Conservation (phyloP, 495 filamentous ascomycete species). For the Neurospora cerealis region DNA sequence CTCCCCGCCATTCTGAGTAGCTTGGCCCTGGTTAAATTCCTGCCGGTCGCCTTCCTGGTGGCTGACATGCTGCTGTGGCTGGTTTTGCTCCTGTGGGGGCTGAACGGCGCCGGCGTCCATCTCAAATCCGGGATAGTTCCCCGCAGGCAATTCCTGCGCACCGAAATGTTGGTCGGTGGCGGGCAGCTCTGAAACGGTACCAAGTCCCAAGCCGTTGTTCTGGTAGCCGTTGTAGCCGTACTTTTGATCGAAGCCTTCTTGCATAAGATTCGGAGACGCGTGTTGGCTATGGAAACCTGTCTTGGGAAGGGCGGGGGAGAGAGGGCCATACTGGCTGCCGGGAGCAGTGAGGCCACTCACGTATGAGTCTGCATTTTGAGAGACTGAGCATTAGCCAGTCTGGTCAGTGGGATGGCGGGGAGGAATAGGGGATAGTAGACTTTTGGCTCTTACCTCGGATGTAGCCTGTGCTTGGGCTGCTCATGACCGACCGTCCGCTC, state of each 20-base stretch:
- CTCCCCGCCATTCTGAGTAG: background rate
- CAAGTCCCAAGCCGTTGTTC: background rate
- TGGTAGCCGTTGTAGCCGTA: background rate
- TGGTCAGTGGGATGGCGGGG: background rate
- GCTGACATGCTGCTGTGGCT: background rate
- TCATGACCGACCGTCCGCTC: background rate
- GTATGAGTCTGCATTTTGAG: background rate
- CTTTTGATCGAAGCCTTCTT: background rate
- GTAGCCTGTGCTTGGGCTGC: background rate
- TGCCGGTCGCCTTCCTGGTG: background rate
- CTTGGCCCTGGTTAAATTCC: background rate
- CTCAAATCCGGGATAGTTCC: background rate
- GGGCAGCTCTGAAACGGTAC: background rate
- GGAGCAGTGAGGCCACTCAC: background rate
- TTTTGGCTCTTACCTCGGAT: background rate
- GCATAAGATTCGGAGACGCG: background rate
- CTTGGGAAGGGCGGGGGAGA: background rate
- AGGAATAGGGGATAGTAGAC: background rate
- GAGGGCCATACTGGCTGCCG: background rate
- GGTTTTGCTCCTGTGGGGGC: background rate
- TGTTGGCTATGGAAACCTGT: background rate
- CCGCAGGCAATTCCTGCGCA: background rate
- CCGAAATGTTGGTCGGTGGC: background rate
- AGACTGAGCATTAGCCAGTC: background rate
- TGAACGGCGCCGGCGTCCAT: background rate